Evolutionary conservation across 139 green algal genomes (phyloP), one percentile per base, ranked within the genome.

Genomic region (Tetradesmus lagerheimii): DNA sequence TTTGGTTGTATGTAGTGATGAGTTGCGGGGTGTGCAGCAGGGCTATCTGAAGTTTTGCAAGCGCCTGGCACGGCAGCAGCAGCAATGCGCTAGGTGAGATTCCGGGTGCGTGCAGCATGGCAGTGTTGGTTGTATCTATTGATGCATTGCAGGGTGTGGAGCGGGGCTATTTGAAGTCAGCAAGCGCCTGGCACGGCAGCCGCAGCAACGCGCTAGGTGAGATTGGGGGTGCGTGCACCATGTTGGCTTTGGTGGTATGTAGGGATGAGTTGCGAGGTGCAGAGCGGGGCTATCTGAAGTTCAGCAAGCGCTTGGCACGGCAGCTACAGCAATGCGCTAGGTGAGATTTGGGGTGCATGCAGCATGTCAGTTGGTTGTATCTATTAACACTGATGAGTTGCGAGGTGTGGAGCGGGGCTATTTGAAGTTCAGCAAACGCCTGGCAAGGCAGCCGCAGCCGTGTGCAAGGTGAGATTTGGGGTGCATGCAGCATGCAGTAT

Each of bases 11-110:
- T n/a, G n/a, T n/a, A n/a, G n/a, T 66, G 94, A 96, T 31, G 29
- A 92, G 39, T 53, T 96, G 81, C 89, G 77, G 0, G 92, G 90
- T 0, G 88, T 94, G 41, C 89, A 93, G 57, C 39, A 67, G 3
- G 18, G 66, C 9, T 97, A 94, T 75, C 89, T 96, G 23, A 96
- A 94, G 87, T 97, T 95, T 64, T 88, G 74, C 35, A 92, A 93
- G 71, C 88, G 93, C 0, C 87, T 97, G 71, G 89, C 50, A 6
- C 87, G 90, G n/a, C 57, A 89, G 31, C 95, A 94, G 1, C 83
- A 95, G 77, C 96, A 97, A 88, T 97, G 95, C 74, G 91, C 92
- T 0, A 83, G 34, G 76, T n/a, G 20, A 14, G 76, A 35, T 1
- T 27, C 4, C 0, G 38, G 34, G 38, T 62, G 20, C 15, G 4